Conservation (phyloP, 2,329 filamentous ascomycete genomes). For the Sordariomycetes sp. region DNA sequence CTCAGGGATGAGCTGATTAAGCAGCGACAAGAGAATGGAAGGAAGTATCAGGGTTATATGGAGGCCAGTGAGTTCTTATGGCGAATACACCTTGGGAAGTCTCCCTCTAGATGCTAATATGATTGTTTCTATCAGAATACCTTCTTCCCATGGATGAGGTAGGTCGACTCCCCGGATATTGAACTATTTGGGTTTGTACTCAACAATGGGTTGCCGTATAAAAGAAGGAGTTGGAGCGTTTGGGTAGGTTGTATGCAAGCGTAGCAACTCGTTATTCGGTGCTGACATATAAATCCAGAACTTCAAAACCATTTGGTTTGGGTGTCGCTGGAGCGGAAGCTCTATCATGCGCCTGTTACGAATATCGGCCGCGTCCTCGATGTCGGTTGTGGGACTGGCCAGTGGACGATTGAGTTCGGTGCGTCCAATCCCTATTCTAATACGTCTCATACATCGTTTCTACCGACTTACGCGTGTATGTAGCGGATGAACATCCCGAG, state of each 20-base stretch:
- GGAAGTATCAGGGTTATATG: not conserved
- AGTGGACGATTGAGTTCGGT: slow-evolving; percentile 23
- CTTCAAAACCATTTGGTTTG: slow-evolving; percentile 4
- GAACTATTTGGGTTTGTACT: not conserved
- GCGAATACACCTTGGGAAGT: not conserved
- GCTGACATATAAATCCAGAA: not conserved
- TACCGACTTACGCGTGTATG: not conserved
- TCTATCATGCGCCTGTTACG: slow-evolving; percentile 5
- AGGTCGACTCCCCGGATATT: not conserved
- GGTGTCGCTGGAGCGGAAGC: slow-evolving; percentile 8
- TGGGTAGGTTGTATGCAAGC: not conserved
- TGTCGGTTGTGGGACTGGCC: slow-evolving; percentile 33
- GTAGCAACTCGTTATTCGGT: not conserved
- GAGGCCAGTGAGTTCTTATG: slow-evolving; percentile 1
- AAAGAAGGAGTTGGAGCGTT: not conserved
- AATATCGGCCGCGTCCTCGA: slow-evolving; percentile 21
- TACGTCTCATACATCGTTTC: too few species aligned
- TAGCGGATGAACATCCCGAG: slow-evolving; percentile 1
- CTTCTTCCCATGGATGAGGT: slow-evolving; percentile 4
- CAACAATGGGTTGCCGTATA: not conserved
- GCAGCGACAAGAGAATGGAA: not conserved
- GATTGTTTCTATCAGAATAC: not conserved
- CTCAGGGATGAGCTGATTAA: slow-evolving; percentile 1
- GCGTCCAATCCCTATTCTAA: not conserved
- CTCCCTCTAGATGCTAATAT: not conserved